Conservation (phyloP, 2,329 filamentous ascomycete species). For the Leptosphaerulina australis region DNA sequence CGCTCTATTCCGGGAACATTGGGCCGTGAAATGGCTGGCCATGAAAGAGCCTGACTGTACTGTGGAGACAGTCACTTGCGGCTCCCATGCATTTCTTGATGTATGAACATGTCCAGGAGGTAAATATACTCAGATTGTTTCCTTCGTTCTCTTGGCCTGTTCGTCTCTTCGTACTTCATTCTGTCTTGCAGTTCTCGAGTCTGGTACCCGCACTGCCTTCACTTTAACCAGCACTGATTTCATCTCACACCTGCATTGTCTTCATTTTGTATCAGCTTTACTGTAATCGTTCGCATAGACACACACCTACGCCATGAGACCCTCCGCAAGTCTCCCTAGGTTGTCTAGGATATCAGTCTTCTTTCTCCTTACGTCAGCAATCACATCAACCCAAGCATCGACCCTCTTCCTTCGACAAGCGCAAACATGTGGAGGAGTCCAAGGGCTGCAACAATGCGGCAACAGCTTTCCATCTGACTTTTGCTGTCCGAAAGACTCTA, state of each 20-base stretch:
- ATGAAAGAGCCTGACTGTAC: constrained; percentile 13
- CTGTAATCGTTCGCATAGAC: constrained; percentile 4
- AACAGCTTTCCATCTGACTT: constrained; percentile 66
- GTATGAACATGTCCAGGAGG: constrained; percentile 18
- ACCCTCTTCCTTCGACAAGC: constrained; percentile 40
- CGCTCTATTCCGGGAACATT: constrained; percentile 30
- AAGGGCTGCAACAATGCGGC: constrained; percentile 60
- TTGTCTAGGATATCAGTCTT: constrained; percentile 44
- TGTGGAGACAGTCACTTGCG: constrained; percentile 21
- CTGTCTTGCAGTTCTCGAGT: constrained; percentile 9
- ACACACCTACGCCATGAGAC: constrained; percentile 32
- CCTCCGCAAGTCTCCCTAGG: constrained; percentile 34
- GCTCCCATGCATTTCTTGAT: constrained; percentile 16
- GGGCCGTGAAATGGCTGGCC: constrained; percentile 22
- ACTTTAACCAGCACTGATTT: too few relatives aligned
- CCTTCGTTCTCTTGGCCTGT: constrained; percentile 4
- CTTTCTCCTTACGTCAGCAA: constrained; percentile 36
- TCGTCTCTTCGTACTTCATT: constrained; percentile 6
- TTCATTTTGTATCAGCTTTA: constrained; percentile 5
- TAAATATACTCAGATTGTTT: constrained; percentile 27
- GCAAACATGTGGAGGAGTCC: constrained; percentile 58
- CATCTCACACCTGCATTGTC: constrained; percentile 1
- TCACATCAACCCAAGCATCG: constrained; percentile 35
- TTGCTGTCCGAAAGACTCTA: constrained; percentile 64
- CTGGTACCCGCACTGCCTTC: constrained; percentile 9